Percentiles rank a stretch among this genome's conserved stretches.
phyloP scores from a whole-genome alignment of 2,329 filamentous ascomycete species.

The Annulohypoxylon truncatum region DNA sequence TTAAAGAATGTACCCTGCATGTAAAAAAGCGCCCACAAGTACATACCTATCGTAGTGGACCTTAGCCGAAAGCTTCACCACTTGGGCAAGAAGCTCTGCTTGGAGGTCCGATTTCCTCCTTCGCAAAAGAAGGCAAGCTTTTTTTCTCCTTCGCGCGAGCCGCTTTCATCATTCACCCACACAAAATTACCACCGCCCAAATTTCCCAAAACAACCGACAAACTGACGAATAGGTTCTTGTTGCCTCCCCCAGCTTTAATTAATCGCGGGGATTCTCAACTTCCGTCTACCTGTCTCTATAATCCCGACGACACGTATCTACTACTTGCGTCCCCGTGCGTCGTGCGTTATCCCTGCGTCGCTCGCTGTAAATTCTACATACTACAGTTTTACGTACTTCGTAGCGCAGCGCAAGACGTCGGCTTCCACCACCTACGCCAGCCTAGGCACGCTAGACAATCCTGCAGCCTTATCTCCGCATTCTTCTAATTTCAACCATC shows the following conservation, averaged over 20 bases:
- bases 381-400: neutral
- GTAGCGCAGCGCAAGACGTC: conserved; percentile 26
- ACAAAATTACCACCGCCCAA: conserved; percentile 32
- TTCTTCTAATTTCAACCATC: conserved; percentile 18
- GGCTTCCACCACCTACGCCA: conserved; percentile 12
- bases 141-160: conserved; percentile 41
- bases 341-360: neutral
- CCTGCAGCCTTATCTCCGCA: conserved; percentile 41
- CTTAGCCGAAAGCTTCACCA: conserved; percentile 37
- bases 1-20: neutral
- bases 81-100: conserved; percentile 13
- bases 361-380: conserved; percentile 5
- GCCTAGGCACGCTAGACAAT: conserved; percentile 1
- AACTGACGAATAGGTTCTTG: conserved; percentile 29
- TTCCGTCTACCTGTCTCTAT: conserved; percentile 2
- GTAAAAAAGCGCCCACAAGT: neutral
- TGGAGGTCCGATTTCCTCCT: conserved; percentile 24
- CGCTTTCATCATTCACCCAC: conserved; percentile 50
- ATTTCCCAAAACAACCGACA: conserved; percentile 33
- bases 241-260: conserved; percentile 22
- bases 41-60: conserved; percentile 11
- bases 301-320: conserved; percentile 34
- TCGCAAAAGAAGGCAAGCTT: conserved; percentile 26
- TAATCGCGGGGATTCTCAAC: conserved; percentile 29
- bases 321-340: neutral